Evolutionary conservation across 2,329 filamentous ascomycete species (phyloP), one percentile per base, ranked within the genome.

Genomic region (Fusarium oxysporum): DNA sequence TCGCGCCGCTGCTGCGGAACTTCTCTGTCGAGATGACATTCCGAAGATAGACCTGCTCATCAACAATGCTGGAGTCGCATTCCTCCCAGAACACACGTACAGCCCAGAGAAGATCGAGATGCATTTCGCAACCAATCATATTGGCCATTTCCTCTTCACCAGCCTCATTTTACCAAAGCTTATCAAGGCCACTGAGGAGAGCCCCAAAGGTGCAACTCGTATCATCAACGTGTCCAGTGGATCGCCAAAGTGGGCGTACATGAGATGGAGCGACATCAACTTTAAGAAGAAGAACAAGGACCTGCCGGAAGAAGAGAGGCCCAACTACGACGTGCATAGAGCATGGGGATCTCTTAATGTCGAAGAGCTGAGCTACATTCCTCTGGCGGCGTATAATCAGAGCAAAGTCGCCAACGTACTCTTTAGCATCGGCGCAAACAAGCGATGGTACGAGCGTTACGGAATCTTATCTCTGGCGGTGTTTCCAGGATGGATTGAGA

Each of bases 211-310:
- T 9, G 19, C 50, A 28, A 54, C 13, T 10, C 33, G 50, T 13
- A n/a, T 54, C 7, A 28, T 54, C 14, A 54, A 54, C 2, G 50
- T 54, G 19, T 54, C 50, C 2, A 54, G 50, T n/a, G 50, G 50
- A n/a, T 54, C 50, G 5, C 50, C 50, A 2, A 54, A 54, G 14
- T 54, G 50, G 50, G 33, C 50, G 3, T 40, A 28, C 13, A 54
- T 54, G 33, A 54, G 50, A 54, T 54, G 50, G 50, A 40, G 33
- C n/a, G 50, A 54, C 7, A 40, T 44, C 17, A 66, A 35, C 13
- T 57, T 54, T 40, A 23, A 54, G 17, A 28, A 28, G 10, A 28
- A 53, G 10, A 54, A 40, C 23, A 54, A 28, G 2, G 50, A 54
- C 5, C 23, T 54, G 1, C 50, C 33, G 10, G 33, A 28, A n/a